Evolutionary conservation across 169 alveolate genomes (phyloP).

Genomic region (Sarcocystis neurona): DNA sequence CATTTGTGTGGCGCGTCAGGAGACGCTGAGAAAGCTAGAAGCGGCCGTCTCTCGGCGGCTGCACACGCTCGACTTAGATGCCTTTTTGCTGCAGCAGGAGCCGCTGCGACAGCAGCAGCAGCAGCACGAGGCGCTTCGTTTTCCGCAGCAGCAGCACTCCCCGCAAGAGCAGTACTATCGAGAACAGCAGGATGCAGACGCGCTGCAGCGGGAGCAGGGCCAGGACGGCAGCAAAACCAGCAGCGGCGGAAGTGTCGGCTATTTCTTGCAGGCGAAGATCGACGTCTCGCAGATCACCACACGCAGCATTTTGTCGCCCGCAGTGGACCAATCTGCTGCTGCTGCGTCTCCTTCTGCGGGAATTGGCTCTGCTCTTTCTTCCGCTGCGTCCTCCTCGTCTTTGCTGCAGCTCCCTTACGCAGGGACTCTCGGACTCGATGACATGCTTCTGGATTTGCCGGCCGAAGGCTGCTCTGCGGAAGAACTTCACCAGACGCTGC

Average conservation of each 20-base stretch:
- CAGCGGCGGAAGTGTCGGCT: not conserved
- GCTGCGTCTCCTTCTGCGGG: too few species aligned
- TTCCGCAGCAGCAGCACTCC: too few species aligned
- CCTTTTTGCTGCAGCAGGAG: too few species aligned
- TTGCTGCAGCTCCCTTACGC: constrained; percentile 7
- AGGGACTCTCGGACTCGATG: constrained; percentile 2
- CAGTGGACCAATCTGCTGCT: too few species aligned
- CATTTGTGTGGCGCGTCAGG: not conserved
- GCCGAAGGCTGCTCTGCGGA: not conserved
- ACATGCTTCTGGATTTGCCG: constrained; percentile 7
- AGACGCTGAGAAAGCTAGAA: not conserved
- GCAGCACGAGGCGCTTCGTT: too few species aligned
- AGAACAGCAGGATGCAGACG: not conserved
- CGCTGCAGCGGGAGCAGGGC: not conserved
- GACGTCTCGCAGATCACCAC: too few species aligned
- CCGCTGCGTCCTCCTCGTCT: not conserved
- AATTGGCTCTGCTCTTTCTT: too few species aligned
- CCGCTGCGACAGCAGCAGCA: too few species aligned
- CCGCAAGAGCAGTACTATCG: not conserved
- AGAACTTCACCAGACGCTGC: constrained; percentile 6
- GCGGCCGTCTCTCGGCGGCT: constrained; percentile 19
- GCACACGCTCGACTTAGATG: not conserved
- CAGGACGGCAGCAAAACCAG: not conserved
- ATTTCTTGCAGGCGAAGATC: not conserved
- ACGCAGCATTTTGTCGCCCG: too few species aligned